phyloP scores from a whole-genome alignment of 257 asterid genomes.

The Verbascum thapsus region DNA sequence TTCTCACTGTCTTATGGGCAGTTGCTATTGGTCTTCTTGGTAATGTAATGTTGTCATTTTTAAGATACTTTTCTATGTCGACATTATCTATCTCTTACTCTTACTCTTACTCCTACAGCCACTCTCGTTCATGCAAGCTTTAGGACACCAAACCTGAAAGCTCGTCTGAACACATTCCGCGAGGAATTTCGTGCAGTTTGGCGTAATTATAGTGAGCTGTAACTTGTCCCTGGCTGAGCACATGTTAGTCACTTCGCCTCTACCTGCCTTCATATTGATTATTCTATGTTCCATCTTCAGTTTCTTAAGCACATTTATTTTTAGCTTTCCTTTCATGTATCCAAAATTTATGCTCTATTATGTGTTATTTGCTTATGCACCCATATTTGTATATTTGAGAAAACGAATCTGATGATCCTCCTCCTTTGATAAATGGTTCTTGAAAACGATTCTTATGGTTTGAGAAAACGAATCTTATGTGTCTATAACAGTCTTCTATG shows the following conservation, averaged over 20 bases:
- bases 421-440: not conserved
- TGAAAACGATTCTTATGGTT: too few relatives aligned
- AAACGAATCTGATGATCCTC: not conserved
- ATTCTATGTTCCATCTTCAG: not conserved
- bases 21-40: constrained; percentile 70
- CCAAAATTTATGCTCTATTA: constrained; percentile 7
- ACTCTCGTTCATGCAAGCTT: constrained; percentile 87
- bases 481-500: too few relatives aligned
- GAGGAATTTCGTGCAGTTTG: constrained; percentile 98
- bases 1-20: constrained; percentile 68
- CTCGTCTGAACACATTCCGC: constrained; percentile 93
- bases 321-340: not conserved
- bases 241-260: constrained; percentile 33
- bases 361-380: not conserved
- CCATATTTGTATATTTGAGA: not conserved
- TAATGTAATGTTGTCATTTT: constrained; percentile 34
- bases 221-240: constrained; percentile 33
- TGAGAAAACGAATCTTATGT: too few relatives aligned
- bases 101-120: constrained; percentile 50
- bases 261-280: constrained; percentile 12
- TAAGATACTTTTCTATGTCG: constrained; percentile 1
- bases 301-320: too few relatives aligned
- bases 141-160: constrained; percentile 91
- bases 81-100: constrained; percentile 16
- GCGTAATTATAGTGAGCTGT: constrained; percentile 95